phyloP scores from a whole-genome alignment of 2,329 filamentous ascomycete genomes.

The Phialemonium atrogriseum region DNA sequence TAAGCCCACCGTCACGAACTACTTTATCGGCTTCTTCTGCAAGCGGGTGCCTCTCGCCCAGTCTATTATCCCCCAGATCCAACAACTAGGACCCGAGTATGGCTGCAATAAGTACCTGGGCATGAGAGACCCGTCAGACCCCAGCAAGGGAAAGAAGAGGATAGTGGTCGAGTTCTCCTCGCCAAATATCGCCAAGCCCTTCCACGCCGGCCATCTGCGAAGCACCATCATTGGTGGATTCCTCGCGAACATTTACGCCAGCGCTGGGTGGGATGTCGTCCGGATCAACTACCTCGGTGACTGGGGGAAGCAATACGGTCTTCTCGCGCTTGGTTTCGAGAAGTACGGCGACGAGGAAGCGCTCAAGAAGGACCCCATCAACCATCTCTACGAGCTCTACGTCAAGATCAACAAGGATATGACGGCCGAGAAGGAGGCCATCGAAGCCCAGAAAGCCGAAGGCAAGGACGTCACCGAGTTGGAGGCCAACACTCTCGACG shows the following conservation, averaged over 20 bases:
- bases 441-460: slow-evolving; percentile 47
- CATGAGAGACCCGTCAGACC: slow-evolving; percentile 52
- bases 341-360: slow-evolving; percentile 67
- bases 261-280: slow-evolving; percentile 63
- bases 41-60: slow-evolving; percentile 57
- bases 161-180: slow-evolving; percentile 76
- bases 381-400: slow-evolving; percentile 76
- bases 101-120: slow-evolving; percentile 56
- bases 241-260: slow-evolving; percentile 62
- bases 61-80: slow-evolving; percentile 62
- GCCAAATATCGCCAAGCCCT: slow-evolving; percentile 80
- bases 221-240: slow-evolving; percentile 76
- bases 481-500: slow-evolving; percentile 54
- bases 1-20: slow-evolving; percentile 57
- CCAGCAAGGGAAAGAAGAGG: slow-evolving; percentile 53
- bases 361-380: slow-evolving; percentile 65
- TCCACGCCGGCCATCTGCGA: slow-evolving; percentile 69
- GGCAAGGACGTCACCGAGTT: slow-evolving; percentile 41
- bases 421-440: slow-evolving; percentile 56
- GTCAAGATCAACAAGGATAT: slow-evolving; percentile 67
- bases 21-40: slow-evolving; percentile 75
- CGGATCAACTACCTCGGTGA: slow-evolving; percentile 74
- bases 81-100: slow-evolving; percentile 50
- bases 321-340: slow-evolving; percentile 67
- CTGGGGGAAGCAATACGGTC: slow-evolving; percentile 72